Evolutionary conservation across 1,139 yeast genomes (phyloP).

Genomic region (Suhomyces bokatorum): DNA sequence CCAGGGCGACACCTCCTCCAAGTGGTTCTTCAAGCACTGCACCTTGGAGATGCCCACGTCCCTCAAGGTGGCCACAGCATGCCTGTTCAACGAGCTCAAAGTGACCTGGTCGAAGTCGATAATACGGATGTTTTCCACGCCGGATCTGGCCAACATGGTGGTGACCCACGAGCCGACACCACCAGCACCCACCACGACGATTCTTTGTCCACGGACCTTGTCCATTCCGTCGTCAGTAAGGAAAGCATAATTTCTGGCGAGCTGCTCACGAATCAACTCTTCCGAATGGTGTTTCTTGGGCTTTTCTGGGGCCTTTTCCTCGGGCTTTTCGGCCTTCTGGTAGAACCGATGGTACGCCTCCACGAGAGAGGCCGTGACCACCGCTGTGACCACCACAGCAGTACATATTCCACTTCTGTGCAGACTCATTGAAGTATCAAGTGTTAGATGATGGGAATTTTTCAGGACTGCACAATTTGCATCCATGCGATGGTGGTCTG

Average conservation of each 20-base stretch:
- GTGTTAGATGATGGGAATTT: constrained; percentile 5
- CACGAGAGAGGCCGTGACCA: constrained; percentile 37
- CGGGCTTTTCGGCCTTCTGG: not conserved
- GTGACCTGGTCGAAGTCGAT: constrained; percentile 97
- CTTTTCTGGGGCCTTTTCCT: not conserved
- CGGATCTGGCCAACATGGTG: constrained; percentile 89
- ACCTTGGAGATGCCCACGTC: constrained; percentile 95
- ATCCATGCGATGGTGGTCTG: constrained; percentile 4
- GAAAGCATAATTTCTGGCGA: constrained; percentile 91
- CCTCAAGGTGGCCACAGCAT: constrained; percentile 81
- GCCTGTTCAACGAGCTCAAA: constrained; percentile 85
- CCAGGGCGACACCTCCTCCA: constrained; percentile 86
- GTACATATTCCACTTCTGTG: constrained; percentile 18
- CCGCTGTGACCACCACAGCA: constrained; percentile 41
- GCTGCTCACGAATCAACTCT: constrained; percentile 81
- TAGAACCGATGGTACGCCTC: constrained; percentile 40
- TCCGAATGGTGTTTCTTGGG: constrained; percentile 49
- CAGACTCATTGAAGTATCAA: constrained; percentile 3
- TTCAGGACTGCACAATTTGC: constrained; percentile 11
- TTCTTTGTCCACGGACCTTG: constrained; percentile 69
- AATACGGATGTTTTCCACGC: constrained; percentile 73
- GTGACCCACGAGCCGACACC: constrained; percentile 98
- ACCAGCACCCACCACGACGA: constrained; percentile 95
- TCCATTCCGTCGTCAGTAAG: constrained; percentile 81
- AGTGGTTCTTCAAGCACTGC: constrained; percentile 65